Conservation (phyloP, 805 yeast genomes). For the Millerozyma acaciae region DNA sequence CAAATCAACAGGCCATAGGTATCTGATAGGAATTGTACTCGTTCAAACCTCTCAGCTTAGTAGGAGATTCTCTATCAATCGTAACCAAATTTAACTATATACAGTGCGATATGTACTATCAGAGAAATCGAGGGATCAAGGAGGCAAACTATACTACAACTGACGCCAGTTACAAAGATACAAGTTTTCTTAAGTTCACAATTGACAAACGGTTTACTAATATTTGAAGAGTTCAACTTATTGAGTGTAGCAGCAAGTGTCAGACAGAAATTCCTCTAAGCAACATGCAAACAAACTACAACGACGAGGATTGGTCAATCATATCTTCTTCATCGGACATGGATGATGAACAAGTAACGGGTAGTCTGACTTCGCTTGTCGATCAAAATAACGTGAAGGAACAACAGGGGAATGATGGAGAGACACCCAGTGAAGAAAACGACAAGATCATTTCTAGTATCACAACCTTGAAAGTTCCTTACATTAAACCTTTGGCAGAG, state of each 20-base stretch:
- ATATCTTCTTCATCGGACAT: conserved; percentile 40
- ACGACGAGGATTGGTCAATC: conserved; percentile 44
- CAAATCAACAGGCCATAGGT: too few relatives aligned
- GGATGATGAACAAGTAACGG: conserved; percentile 30
- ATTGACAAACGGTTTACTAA: too few relatives aligned
- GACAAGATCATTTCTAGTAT: conserved; percentile 11
- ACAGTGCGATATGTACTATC: too few relatives aligned
- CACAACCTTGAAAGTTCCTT: conserved; percentile 16
- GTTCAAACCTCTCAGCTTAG: too few relatives aligned
- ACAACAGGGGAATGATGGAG: neutral
- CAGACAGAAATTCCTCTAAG: too few relatives aligned
- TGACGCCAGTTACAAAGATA: neutral
- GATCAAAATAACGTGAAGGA: too few relatives aligned
- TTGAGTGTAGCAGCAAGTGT: too few relatives aligned
- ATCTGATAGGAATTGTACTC: too few relatives aligned
- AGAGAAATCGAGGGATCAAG: neutral
- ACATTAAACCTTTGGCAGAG: conserved; percentile 3
- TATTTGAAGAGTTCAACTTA: too few relatives aligned
- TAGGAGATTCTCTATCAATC: too few relatives aligned
- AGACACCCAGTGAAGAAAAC: neutral
- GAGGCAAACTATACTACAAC: conserved; percentile 1
- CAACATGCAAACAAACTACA: conserved; percentile 8
- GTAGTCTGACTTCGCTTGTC: conserved; percentile 8
- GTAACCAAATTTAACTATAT: too few relatives aligned
- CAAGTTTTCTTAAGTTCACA: too few relatives aligned